These are phyloP conservation scores for Blastomyces parvus DNA, from an alignment of 2,329 filamentous ascomycete genomes.

Conservation along the genomic window DNA sequence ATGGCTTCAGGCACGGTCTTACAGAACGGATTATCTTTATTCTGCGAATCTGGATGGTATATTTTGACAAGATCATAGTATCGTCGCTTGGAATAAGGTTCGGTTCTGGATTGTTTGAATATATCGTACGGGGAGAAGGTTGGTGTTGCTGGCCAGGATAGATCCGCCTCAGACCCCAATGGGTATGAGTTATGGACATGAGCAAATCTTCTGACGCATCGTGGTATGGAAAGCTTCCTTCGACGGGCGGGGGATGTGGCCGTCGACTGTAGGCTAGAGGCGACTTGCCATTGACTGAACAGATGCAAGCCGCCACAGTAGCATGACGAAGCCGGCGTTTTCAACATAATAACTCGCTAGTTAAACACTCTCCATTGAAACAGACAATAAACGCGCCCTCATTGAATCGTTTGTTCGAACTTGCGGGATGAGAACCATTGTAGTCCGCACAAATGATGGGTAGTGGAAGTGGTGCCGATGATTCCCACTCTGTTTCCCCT, in stretches of 20 bases:
- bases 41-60: conserved; percentile 76
- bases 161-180: conserved; percentile 24
- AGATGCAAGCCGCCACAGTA: conserved; percentile 31
- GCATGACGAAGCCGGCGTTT: conserved; percentile 35
- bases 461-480: background rate
- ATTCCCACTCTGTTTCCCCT: background rate
- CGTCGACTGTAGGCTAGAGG: conserved; percentile 23
- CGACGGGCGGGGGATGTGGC: conserved; percentile 18
- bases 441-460: background rate
- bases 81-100: conserved; percentile 67
- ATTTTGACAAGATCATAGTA: conserved; percentile 92
- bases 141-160: conserved; percentile 37
- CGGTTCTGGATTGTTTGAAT: conserved; percentile 52
- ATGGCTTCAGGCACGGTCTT: conserved; percentile 48
- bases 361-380: conserved; percentile 26
- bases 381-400: conserved; percentile 10
- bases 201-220: conserved; percentile 28
- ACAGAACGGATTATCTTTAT: conserved; percentile 34
- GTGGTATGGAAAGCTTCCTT: conserved; percentile 15
- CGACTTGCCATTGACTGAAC: conserved; percentile 17
- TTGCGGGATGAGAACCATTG: background rate
- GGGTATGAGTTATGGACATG: conserved; percentile 23
- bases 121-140: conserved; percentile 77
- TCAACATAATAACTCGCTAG: conserved; percentile 33
- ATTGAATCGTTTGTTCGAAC: conserved; percentile 7